These are phyloP conservation scores for Xerophyta viscosa DNA, from an alignment of 106 monocot genomes.

Conservation along the genomic window DNA sequence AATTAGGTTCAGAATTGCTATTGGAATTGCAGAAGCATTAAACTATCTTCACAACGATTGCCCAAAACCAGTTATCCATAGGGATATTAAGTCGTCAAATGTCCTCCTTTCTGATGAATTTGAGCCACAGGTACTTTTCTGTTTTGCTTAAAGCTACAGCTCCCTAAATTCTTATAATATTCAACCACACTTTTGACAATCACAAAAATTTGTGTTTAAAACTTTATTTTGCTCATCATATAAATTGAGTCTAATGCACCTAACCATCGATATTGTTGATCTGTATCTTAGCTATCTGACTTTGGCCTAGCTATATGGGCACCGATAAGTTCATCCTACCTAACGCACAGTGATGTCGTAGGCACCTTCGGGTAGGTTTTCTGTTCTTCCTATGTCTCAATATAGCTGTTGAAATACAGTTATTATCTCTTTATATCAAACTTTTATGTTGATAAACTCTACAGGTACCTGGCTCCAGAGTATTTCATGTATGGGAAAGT, in stretches of 20 bases:
- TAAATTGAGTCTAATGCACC: too few species aligned
- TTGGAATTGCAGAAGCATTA: slow-evolving; percentile 58
- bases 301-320: slow-evolving; percentile 72
- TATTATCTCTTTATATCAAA: background rate
- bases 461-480: slow-evolving; percentile 85
- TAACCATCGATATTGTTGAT: background rate
- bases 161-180: too few species aligned
- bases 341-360: slow-evolving; percentile 42
- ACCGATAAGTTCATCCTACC: slow-evolving; percentile 25
- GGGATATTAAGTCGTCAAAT: slow-evolving; percentile 93
- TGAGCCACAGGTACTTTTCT: slow-evolving; percentile 55
- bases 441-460: background rate
- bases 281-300: slow-evolving; percentile 52
- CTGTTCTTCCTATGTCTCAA: background rate
- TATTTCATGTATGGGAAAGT: slow-evolving; percentile 92
- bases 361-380: slow-evolving; percentile 63
- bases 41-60: slow-evolving; percentile 49
- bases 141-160: too few species aligned
- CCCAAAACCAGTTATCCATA: slow-evolving; percentile 54
- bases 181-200: too few species aligned
- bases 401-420: background rate
- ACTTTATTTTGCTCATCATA: too few species aligned
- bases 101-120: slow-evolving; percentile 79
- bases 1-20: slow-evolving; percentile 54
- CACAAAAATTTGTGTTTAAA: too few species aligned